Conservation (phyloP, 2,329 filamentous ascomycete species). For the Domatiomyces catenatus region DNA sequence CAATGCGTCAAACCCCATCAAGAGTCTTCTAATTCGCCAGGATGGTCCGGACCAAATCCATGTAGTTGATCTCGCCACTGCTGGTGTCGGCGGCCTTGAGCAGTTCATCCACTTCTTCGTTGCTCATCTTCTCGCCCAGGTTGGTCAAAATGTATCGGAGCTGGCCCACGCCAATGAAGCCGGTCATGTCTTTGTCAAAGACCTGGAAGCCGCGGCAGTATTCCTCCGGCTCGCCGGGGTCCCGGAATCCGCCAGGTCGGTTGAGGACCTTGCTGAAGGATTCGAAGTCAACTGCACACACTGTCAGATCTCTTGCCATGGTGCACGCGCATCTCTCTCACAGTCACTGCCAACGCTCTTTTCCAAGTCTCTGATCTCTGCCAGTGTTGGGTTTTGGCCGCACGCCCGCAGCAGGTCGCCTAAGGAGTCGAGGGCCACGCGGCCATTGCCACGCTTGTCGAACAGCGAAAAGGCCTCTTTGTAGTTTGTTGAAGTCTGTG, state of each 20-base stretch:
- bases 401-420: constrained; percentile 92
- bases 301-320: neutral
- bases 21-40: constrained; percentile 50
- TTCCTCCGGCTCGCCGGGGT: constrained; percentile 92
- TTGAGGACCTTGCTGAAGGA: constrained; percentile 94
- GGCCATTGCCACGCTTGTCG: constrained; percentile 96
- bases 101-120: constrained; percentile 96
- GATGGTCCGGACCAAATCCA: constrained; percentile 73
- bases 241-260: constrained; percentile 93
- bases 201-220: constrained; percentile 98
- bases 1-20: neutral
- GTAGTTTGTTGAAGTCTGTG: constrained; percentile 81
- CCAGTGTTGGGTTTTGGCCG: constrained; percentile 90
- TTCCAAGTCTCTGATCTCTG: constrained; percentile 86
- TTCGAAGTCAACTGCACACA: constrained; percentile 74
- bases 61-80: constrained; percentile 90
- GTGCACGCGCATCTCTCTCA: constrained; percentile 35
- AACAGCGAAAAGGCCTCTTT: constrained; percentile 99
- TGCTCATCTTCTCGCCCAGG: constrained; percentile 96
- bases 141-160: constrained; percentile 95
- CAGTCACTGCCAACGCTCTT: constrained; percentile 79
- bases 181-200: constrained; percentile 97
- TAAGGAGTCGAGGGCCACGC: constrained; percentile 69
- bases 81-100: constrained; percentile 96
- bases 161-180: constrained; percentile 94